Evolutionary conservation across 176 grass and related monocot genomes (phyloP).

Genomic region (Aegilops longissima): DNA sequence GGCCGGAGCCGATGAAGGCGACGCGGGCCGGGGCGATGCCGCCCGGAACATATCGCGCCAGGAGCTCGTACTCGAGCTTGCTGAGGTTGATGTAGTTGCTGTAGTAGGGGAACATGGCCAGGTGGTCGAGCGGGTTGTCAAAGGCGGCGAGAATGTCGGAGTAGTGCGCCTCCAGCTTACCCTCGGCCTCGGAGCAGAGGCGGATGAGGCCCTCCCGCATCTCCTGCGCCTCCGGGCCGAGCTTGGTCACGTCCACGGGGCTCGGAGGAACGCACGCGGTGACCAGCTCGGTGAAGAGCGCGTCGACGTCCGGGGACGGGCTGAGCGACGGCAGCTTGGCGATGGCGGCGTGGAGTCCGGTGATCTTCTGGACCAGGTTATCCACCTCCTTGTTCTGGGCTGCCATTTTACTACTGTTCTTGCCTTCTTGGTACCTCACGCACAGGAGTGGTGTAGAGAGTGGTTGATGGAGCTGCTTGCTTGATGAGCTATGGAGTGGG

Average conservation of each 20-base stretch:
- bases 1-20: slow-evolving; percentile 61
- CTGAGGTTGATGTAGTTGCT: slow-evolving; percentile 78
- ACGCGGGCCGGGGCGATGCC: slow-evolving; percentile 11
- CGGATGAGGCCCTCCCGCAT: slow-evolving; percentile 59
- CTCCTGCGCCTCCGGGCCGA: slow-evolving; percentile 32
- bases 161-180: slow-evolving; percentile 67
- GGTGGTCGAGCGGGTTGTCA: slow-evolving; percentile 72
- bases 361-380: slow-evolving; percentile 50
- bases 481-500: too few species aligned
- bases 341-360: slow-evolving; percentile 43
- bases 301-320: slow-evolving; percentile 52
- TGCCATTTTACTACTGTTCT: slow-evolving; percentile 22
- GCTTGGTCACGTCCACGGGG: slow-evolving; percentile 58
- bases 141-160: slow-evolving; percentile 53
- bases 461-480: too few species aligned
- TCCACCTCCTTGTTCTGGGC: slow-evolving; percentile 43
- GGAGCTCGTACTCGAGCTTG: slow-evolving; percentile 60
- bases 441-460: too few species aligned
- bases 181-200: slow-evolving; percentile 64
- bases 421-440: too few species aligned
- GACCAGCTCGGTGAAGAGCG: slow-evolving; percentile 72
- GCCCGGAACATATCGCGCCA: slow-evolving; percentile 32
- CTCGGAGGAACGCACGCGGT: slow-evolving; percentile 54
- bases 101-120: slow-evolving; percentile 65
- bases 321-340: slow-evolving; percentile 50